These are phyloP conservation scores for Pascua guehoae DNA, from an alignment of 1,284 basidiomycete species.

Conservation along the genomic window DNA sequence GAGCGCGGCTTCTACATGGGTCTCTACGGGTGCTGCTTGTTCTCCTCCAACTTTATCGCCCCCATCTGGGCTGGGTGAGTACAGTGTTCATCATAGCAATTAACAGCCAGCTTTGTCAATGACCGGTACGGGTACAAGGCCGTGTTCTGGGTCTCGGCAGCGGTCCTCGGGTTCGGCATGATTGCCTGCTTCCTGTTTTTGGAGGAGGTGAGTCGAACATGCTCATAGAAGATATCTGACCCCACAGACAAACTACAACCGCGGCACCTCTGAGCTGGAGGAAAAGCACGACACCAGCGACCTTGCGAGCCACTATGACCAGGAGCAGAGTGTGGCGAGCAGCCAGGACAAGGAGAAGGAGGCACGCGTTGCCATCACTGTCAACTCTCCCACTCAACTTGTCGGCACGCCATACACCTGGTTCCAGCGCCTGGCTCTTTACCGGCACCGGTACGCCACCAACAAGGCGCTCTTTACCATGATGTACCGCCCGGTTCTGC, in stretches of 20 bases:
- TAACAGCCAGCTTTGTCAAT: conserved; percentile 12
- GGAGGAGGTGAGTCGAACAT: conserved; percentile 16
- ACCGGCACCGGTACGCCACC: conserved; percentile 9
- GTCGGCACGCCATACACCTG: conserved; percentile 5
- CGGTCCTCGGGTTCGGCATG: conserved; percentile 4
- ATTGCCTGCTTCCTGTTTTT: conserved; percentile 19
- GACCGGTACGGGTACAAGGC: conserved; percentile 17
- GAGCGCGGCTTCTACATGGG: conserved; percentile 26
- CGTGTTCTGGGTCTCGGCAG: conserved; percentile 18
- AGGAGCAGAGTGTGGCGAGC: neutral
- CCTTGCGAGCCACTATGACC: neutral
- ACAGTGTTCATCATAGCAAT: neutral
- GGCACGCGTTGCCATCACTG: neutral
- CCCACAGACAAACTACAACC: conserved; percentile 20
- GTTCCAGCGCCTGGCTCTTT: conserved; percentile 6
- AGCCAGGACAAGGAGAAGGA: neutral
- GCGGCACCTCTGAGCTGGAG: conserved; percentile 14
- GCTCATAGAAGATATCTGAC: neutral
- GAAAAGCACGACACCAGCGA: conserved; percentile 4
- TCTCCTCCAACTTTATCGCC: conserved; percentile 12
- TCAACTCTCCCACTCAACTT: neutral
- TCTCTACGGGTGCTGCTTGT: conserved; percentile 13
- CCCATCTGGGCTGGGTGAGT: conserved; percentile 13
- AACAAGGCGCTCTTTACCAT: conserved; percentile 5
- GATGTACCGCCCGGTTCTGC: conserved; percentile 19